Evolutionary conservation across 2,329 filamentous ascomycete genomes (phyloP).

Genomic region (Fusarium globosum): DNA sequence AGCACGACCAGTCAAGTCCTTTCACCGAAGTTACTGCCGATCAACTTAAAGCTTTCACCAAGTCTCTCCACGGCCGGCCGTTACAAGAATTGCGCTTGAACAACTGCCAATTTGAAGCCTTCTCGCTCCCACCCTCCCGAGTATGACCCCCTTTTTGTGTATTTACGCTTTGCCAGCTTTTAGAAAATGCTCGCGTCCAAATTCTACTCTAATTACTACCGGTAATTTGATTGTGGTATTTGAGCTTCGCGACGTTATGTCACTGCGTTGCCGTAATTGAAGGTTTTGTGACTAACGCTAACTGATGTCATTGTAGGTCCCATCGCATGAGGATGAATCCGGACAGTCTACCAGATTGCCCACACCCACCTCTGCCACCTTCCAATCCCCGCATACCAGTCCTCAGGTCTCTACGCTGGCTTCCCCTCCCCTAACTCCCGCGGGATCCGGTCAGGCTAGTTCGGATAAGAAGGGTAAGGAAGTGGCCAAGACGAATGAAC

Average conservation of each 20-base stretch:
- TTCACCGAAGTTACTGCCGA: slow-evolving; percentile 63
- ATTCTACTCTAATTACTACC: not conserved
- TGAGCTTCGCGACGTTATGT: not conserved
- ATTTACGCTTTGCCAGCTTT: slow-evolving; percentile 5
- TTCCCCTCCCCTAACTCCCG: slow-evolving; percentile 89
- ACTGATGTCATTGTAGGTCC: slow-evolving; percentile 58
- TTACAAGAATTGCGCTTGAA: slow-evolving; percentile 86
- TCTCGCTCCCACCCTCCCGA: slow-evolving; percentile 86
- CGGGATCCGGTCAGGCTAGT: slow-evolving; percentile 69
- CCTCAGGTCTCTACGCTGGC: slow-evolving; percentile 78
- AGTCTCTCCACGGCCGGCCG: slow-evolving; percentile 76
- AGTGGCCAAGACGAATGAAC: slow-evolving; percentile 53
- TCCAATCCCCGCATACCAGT: slow-evolving; percentile 74
- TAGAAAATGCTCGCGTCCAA: not conserved
- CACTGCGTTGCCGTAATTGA: slow-evolving; percentile 2
- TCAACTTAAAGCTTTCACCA: slow-evolving; percentile 77
- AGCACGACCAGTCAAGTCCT: slow-evolving; percentile 42
- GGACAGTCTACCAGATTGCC: slow-evolving; percentile 71
- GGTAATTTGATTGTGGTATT: not conserved
- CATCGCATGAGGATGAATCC: slow-evolving; percentile 70
- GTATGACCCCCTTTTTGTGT: slow-evolving; percentile 63
- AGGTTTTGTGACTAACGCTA: slow-evolving; percentile 42
- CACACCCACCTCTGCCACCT: slow-evolving; percentile 72
- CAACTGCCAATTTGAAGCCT: slow-evolving; percentile 89
- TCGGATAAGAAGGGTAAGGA: slow-evolving; percentile 48